Percentiles rank a stretch among this genome's conserved stretches.
Conservation (phyloP, 345 rosid species). For the Gossypium turneri region DNA sequence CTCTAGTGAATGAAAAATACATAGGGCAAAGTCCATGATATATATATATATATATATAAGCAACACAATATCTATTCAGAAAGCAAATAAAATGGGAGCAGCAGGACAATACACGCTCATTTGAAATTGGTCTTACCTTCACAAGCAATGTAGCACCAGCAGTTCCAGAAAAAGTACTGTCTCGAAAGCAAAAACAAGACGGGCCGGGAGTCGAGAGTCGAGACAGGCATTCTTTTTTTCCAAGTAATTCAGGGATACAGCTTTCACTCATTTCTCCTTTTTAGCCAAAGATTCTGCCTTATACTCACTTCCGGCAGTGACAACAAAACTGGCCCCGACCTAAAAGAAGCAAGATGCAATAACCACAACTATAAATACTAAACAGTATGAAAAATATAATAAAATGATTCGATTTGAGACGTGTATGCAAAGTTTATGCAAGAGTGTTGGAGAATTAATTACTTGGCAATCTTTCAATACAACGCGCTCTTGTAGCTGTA, state of each 20-base stretch:
- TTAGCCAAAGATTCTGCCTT: slow-evolving; percentile 83
- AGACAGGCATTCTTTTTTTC: background rate
- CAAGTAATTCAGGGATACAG: background rate
- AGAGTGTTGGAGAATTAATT: slow-evolving; percentile 18
- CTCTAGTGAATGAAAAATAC: background rate
- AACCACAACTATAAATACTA: background rate
- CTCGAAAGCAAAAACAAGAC: background rate
- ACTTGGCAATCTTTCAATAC: slow-evolving; percentile 86
- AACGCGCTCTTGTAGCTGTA: slow-evolving; percentile 88
- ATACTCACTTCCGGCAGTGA: slow-evolving; percentile 60
- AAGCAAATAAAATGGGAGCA: background rate
- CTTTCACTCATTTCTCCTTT: slow-evolving; percentile 45
- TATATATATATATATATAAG: too few relatives aligned
- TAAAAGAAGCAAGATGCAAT: slow-evolving; percentile 19
- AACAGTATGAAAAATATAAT: background rate
- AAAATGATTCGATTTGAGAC: background rate
- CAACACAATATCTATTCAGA: background rate
- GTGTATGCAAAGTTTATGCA: background rate
- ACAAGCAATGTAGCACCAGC: slow-evolving; percentile 13
- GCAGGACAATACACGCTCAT: slow-evolving; percentile 2
- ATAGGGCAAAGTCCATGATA: background rate
- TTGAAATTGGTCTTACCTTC: background rate
- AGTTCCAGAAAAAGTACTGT: background rate
- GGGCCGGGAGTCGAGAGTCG: background rate
- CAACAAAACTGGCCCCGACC: slow-evolving; percentile 85